Base-by-base conservation (phyloP, 192 early-diverging fungal species). In the Lobosporangium transversale region DNA sequence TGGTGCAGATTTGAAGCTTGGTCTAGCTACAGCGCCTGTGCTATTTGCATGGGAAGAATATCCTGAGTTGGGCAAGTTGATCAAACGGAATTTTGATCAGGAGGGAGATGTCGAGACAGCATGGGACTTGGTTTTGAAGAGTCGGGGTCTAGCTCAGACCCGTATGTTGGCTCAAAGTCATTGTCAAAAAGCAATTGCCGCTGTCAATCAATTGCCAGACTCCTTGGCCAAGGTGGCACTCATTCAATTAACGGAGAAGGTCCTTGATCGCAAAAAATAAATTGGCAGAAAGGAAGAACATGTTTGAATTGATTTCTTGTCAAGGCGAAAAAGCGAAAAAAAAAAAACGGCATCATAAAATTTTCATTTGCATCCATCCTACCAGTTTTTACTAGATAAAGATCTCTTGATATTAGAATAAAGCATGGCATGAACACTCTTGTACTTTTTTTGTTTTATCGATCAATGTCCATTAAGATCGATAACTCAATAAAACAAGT, bases 11-110 rank as follows among this genome's bases (percentile, higher is more conserved):
- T 78, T 97, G 35, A 89, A 93, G 62, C 83, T 97, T 2, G 94
- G 97, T 3, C 79, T 98, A 48, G 97, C 95, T 0, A 96, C 95
- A 11, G 95, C 95, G 0, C 97, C 97, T 0, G 93, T 99, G 0
- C 80, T 99, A 35, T 99, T 90, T 79, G 95, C 97, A 7, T 94
- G 92, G 81, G 91, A 96, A 49, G 88, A 94, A 80, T 94, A 82
- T 65, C 90, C 94, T 4, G 90, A 95, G 68, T 82, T 99, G 36
- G 88, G 90, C 3, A 88, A 88, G 20, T 75, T 97, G 40, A 94
- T 97, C 27, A 90, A 94, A 45, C 93, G 97, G 44, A 91, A 94
- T 53, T 99, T 99, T 74, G 76, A 79, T 15, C 29, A 87, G 9
- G 62, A 83, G 12, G 94, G 93, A 11, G 97, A 99, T 76, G 90